These are phyloP conservation scores for Jasminum sambac DNA, from an alignment of 257 asterid genomes.

Conservation along the genomic window DNA sequence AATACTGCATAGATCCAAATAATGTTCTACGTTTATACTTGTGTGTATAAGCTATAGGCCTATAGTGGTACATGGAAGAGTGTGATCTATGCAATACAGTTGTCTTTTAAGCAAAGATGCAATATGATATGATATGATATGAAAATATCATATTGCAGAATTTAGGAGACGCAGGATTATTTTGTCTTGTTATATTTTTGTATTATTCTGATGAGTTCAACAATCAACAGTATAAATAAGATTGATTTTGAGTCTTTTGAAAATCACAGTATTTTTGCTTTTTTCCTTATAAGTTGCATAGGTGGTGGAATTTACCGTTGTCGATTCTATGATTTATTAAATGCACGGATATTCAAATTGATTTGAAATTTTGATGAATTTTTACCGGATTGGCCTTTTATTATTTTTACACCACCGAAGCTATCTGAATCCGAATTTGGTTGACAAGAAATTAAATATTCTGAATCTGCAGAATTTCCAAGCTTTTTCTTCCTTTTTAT, in stretches of 20 bases:
- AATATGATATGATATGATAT: not conserved
- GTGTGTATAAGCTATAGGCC: not conserved
- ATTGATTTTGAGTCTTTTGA: not conserved
- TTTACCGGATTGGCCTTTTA: constrained; percentile 9
- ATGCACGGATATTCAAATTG: not conserved
- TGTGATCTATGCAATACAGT: not conserved
- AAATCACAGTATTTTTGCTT: not conserved
- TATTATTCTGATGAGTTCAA: not conserved
- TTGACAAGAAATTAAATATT: not conserved
- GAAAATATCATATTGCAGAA: not conserved
- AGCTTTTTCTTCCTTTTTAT: not conserved
- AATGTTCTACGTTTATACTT: not conserved
- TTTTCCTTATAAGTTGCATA: constrained; percentile 9
- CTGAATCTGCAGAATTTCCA: not conserved
- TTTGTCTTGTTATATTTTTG: not conserved
- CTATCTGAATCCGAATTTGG: constrained; percentile 7
- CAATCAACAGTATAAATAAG: not conserved
- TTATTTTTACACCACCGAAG: not conserved
- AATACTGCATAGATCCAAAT: not conserved
- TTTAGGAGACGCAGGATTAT: not conserved
- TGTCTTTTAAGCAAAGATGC: not conserved
- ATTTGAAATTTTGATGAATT: not conserved
- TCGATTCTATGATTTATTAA: not conserved
- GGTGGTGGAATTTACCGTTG: constrained; percentile 1
- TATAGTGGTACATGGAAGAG: not conserved